Percentiles rank a stretch among this genome's conserved stretches.
phyloP scores from a whole-genome alignment of 768 basidiomycete species.

The Multifurca ochricompacta region DNA sequence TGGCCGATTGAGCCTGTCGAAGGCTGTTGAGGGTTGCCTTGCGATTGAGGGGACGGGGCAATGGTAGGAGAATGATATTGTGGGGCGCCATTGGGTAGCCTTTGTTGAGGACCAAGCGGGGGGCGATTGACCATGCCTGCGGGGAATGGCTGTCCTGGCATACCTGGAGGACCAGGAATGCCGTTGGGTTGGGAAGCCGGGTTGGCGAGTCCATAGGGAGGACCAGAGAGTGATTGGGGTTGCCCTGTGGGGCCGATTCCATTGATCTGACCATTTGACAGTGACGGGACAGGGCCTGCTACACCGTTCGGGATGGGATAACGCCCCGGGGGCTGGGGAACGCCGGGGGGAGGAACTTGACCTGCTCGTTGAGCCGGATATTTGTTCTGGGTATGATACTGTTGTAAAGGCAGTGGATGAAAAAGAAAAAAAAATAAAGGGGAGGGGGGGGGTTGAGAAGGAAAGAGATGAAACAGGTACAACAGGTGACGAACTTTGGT shows the following conservation, averaged over 20 bases:
- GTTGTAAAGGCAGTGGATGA: not conserved
- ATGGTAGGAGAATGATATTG: constrained; percentile 62
- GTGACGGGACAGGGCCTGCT: constrained; percentile 11
- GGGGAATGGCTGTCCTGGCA: constrained; percentile 11
- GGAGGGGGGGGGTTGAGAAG: not conserved
- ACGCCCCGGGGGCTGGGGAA: constrained; percentile 18
- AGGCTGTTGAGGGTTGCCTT: constrained; percentile 29
- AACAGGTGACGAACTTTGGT: constrained; percentile 44
- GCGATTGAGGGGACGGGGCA: constrained; percentile 50
- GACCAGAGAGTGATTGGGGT: constrained; percentile 15
- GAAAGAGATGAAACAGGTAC: not conserved
- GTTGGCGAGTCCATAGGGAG: constrained; percentile 17
- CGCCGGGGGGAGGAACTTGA: constrained; percentile 1
- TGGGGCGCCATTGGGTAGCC: constrained; percentile 36
- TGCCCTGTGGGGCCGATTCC: constrained; percentile 25
- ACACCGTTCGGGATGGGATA: constrained; percentile 24
- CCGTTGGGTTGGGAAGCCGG: constrained; percentile 27
- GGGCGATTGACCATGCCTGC: constrained; percentile 25
- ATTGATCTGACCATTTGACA: constrained; percentile 25
- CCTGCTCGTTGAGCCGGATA: not conserved
- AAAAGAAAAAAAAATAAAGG: not conserved
- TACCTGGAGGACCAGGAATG: constrained; percentile 13
- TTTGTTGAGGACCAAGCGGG: constrained; percentile 34
- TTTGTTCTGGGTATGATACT: constrained; percentile 33
- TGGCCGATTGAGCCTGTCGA: constrained; percentile 37